phyloP scores from a whole-genome alignment of 1,284 basidiomycete genomes.

The Volvariella surrecta region DNA sequence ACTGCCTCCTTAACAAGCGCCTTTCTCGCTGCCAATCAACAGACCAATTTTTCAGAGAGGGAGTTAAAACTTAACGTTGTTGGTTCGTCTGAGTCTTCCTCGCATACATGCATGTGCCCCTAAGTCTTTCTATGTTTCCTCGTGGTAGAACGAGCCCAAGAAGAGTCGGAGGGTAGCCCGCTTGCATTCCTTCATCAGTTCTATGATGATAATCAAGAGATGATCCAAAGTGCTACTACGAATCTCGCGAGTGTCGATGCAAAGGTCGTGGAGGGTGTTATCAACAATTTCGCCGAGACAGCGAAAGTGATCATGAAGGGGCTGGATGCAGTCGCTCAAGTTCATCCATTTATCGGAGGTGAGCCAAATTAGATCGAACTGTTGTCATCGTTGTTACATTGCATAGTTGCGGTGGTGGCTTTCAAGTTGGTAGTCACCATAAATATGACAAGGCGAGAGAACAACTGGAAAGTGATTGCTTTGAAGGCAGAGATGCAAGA shows the following conservation, averaged over 20 bases:
- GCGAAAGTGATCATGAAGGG: constrained; percentile 16
- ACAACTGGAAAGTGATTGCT: constrained; percentile 31
- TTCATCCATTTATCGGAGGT: constrained; percentile 23
- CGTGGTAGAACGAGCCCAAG: too few relatives aligned
- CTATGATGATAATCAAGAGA: constrained; percentile 10
- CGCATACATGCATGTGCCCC: too few relatives aligned
- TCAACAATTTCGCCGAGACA: constrained; percentile 15
- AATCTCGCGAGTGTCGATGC: constrained; percentile 11
- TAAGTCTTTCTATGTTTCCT: too few relatives aligned
- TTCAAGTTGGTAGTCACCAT: constrained; percentile 34
- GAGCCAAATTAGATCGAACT: not conserved
- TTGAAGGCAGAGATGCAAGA: constrained; percentile 36
- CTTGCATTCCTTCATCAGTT: constrained; percentile 12
- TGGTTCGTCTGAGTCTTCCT: too few relatives aligned
- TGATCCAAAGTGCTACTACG: constrained; percentile 6
- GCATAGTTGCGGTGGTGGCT: constrained; percentile 32
- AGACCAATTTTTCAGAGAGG: too few relatives aligned
- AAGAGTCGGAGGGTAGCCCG: constrained; percentile 3
- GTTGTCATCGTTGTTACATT: too few relatives aligned
- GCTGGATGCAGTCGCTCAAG: constrained; percentile 14
- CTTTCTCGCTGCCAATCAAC: too few relatives aligned
- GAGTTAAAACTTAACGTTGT: too few relatives aligned
- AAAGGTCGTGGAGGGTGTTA: constrained; percentile 13
- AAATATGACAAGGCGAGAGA: constrained; percentile 30
- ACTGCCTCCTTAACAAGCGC: too few relatives aligned